phyloP scores from a whole-genome alignment of 2,329 filamentous ascomycete genomes.

The Penicillium sp. region DNA sequence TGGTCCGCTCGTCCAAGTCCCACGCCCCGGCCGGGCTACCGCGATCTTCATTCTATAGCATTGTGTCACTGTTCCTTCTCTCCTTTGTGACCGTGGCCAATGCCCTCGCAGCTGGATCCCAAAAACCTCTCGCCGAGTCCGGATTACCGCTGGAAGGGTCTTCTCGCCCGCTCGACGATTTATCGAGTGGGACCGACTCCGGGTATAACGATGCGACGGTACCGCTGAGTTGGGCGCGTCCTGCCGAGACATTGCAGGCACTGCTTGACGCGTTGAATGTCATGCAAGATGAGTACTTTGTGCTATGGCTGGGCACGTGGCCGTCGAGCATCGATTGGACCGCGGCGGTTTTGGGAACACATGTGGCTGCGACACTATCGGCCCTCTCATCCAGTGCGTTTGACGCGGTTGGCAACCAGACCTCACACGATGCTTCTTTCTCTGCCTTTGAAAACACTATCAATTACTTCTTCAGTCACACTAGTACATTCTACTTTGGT shows the following conservation, averaged over 20 bases:
- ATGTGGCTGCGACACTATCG: conserved; percentile 71
- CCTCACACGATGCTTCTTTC: conserved; percentile 26
- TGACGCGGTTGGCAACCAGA: conserved; percentile 35
- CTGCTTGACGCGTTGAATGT: conserved; percentile 67
- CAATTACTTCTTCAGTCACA: conserved; percentile 77
- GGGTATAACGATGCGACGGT: conserved; percentile 6
- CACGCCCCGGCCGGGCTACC: conserved; percentile 11
- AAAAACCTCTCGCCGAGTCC: conserved; percentile 23
- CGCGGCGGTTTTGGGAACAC: conserved; percentile 77
- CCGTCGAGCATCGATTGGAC: conserved; percentile 92
- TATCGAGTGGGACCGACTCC: conserved; percentile 11
- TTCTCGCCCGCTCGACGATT: background rate
- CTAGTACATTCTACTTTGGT: conserved; percentile 78
- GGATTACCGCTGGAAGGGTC: conserved; percentile 1
- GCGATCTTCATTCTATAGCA: conserved; percentile 19
- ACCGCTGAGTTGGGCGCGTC: conserved; percentile 17
- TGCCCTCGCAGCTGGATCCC: conserved; percentile 35
- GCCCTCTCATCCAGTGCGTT: conserved; percentile 64
- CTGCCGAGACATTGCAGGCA: conserved; percentile 35
- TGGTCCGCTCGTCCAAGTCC: conserved; percentile 15
- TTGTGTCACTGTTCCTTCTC: conserved; percentile 27
- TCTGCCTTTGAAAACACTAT: conserved; percentile 73
- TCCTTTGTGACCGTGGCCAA: conserved; percentile 22
- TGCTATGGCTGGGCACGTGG: conserved; percentile 77
- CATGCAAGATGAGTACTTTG: conserved; percentile 78